These are phyloP conservation scores for Ogataea wickerhamii DNA, from an alignment of 805 yeast genomes.

Conservation along the genomic window DNA sequence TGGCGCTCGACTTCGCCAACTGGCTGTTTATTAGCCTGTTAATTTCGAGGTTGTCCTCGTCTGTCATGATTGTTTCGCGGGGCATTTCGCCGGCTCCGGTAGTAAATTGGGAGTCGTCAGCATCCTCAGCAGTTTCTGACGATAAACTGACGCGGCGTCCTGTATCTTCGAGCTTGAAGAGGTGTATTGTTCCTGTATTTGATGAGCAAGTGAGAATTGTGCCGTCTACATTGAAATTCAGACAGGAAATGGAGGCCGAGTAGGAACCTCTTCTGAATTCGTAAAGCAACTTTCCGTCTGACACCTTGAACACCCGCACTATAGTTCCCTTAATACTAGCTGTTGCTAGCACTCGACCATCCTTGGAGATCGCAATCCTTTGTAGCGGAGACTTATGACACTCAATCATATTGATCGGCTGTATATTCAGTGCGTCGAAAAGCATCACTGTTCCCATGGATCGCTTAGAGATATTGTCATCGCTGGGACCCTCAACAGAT, in stretches of 20 bases:
- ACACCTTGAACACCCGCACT: constrained; percentile 72
- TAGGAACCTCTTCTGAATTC: constrained; percentile 87
- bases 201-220: constrained; percentile 77
- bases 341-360: constrained; percentile 81
- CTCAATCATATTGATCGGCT: constrained; percentile 75
- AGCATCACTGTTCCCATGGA: constrained; percentile 66
- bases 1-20: constrained; percentile 8
- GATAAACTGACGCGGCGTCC: neutral
- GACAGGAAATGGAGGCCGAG: constrained; percentile 72
- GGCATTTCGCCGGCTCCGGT: constrained; percentile 15
- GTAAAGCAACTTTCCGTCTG: constrained; percentile 56
- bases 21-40: constrained; percentile 28
- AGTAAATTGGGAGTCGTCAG: constrained; percentile 5
- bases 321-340: constrained; percentile 90
- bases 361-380: constrained; percentile 61
- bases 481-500: neutral
- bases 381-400: constrained; percentile 83
- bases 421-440: constrained; percentile 69
- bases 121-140: neutral
- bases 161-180: constrained; percentile 43
- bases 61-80: constrained; percentile 22
- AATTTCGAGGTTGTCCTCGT: constrained; percentile 26
- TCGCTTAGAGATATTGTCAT: constrained; percentile 1
- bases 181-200: constrained; percentile 88
- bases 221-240: constrained; percentile 71